A percentile compares a stretch with the other conserved stretches of the same genome.
Evolutionary conservation across 176 grass and related monocot species (phyloP).

Genomic region (Avena atlantica): DNA sequence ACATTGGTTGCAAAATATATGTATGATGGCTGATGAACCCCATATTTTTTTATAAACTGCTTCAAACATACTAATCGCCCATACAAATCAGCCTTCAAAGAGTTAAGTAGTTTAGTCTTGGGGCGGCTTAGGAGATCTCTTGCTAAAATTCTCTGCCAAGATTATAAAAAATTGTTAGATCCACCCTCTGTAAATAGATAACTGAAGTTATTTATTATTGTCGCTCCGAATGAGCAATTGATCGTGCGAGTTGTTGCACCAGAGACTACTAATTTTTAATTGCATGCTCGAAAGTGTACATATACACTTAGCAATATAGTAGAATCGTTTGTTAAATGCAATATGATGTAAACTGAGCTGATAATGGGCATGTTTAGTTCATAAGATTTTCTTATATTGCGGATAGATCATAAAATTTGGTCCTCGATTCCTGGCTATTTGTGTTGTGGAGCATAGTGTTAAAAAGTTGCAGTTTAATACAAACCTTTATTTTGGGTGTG

Average conservation of each 20-base stretch:
- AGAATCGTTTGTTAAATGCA: not conserved
- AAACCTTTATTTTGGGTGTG: slow-evolving; percentile 7
- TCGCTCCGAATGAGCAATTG: not conserved
- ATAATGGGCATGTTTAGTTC: not conserved
- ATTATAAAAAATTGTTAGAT: not conserved
- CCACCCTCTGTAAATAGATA: not conserved
- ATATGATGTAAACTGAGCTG: not conserved
- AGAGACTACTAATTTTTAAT: not conserved
- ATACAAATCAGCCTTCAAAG: not conserved
- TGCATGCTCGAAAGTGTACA: not conserved
- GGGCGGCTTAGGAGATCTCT: not conserved
- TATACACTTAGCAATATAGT: not conserved
- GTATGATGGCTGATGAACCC: not conserved
- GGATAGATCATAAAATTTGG: not conserved
- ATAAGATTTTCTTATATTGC: not conserved
- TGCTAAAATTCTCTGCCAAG: slow-evolving; percentile 5
- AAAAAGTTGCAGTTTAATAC: not conserved
- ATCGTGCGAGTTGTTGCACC: not conserved
- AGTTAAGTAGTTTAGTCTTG: too few relatives aligned
- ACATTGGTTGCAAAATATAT: not conserved
- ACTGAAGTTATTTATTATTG: not conserved
- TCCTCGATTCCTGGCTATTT: not conserved
- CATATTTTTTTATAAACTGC: not conserved
- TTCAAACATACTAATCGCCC: not conserved
- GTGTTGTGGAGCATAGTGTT: not conserved